These are phyloP conservation scores for Cryphonectria parasitica DNA, from an alignment of 2,329 filamentous ascomycete species.

Conservation along the genomic window DNA sequence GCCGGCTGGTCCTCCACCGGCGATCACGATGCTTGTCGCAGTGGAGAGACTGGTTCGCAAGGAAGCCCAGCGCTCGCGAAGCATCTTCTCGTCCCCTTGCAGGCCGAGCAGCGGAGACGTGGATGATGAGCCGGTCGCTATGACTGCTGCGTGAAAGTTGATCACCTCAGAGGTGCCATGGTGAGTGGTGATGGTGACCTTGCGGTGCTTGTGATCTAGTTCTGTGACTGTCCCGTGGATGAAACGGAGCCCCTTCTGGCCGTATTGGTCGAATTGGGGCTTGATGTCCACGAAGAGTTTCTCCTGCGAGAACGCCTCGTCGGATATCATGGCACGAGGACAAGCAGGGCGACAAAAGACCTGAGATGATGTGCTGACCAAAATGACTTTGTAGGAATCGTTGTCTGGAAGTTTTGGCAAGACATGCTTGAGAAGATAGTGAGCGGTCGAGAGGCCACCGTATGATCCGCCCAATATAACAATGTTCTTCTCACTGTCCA, in stretches of 20 bases:
- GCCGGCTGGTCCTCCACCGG: constrained; percentile 48
- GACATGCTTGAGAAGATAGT: constrained; percentile 57
- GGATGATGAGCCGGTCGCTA: constrained; percentile 53
- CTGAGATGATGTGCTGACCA: constrained; percentile 48
- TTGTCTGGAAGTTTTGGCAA: constrained; percentile 46
- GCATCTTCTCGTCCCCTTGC: constrained; percentile 38
- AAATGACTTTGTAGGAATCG: constrained; percentile 44
- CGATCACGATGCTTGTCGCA: constrained; percentile 49
- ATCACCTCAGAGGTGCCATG: constrained; percentile 32
- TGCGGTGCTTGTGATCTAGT: constrained; percentile 41
- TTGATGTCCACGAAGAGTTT: constrained; percentile 50
- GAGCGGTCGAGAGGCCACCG: constrained; percentile 53
- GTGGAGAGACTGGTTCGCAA: constrained; percentile 46
- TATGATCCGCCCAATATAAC: constrained; percentile 59
- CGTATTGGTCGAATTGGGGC: constrained; percentile 45
- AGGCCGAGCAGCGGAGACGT: constrained; percentile 49
- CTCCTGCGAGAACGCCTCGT: constrained; percentile 46
- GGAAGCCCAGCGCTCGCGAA: constrained; percentile 41
- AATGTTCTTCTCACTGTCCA: constrained; percentile 41
- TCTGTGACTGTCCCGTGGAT: constrained; percentile 45
- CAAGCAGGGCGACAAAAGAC: constrained; percentile 48
- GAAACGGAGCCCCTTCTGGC: constrained; percentile 43
- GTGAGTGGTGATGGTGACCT: constrained; percentile 36
- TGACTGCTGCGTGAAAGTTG: constrained; percentile 49
- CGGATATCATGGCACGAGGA: constrained; percentile 52